phyloP scores from a whole-genome alignment of 768 basidiomycete species.

The Auriscalpium vulgare region DNA sequence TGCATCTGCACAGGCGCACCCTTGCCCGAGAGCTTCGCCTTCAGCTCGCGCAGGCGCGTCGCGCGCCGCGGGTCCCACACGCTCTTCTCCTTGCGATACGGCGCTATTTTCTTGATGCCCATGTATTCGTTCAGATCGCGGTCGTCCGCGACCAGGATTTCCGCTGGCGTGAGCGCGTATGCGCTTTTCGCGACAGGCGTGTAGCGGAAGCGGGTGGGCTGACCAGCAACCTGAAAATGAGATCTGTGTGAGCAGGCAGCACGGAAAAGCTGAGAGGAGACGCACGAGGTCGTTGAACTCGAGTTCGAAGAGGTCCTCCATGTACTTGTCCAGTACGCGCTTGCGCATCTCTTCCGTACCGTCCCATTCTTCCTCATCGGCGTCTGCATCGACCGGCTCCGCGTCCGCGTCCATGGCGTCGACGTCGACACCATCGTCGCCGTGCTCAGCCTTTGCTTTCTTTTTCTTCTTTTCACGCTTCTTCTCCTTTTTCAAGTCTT shows the following conservation, averaged over 20 bases:
- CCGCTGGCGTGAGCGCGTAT: slow-evolving; percentile 70
- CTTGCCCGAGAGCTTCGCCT: slow-evolving; percentile 47
- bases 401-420: slow-evolving; percentile 53
- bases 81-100: slow-evolving; percentile 63
- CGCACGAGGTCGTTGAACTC: slow-evolving; percentile 95
- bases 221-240: slow-evolving; percentile 62
- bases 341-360: slow-evolving; percentile 91
- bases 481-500: slow-evolving; percentile 25
- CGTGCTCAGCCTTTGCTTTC: slow-evolving; percentile 31
- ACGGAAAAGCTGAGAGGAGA: slow-evolving; percentile 7
- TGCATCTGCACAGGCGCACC: slow-evolving; percentile 14
- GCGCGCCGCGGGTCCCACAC: slow-evolving; percentile 58
- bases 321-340: slow-evolving; percentile 72
- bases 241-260: not conserved
- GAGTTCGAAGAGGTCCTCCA: slow-evolving; percentile 84
- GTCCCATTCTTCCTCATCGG: slow-evolving; percentile 65
- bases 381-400: slow-evolving; percentile 49
- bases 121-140: slow-evolving; percentile 89
- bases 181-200: slow-evolving; percentile 51
- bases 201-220: slow-evolving; percentile 93
- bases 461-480: slow-evolving; percentile 57
- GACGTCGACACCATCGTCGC: slow-evolving; percentile 38
- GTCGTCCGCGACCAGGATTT: slow-evolving; percentile 89
- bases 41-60: slow-evolving; percentile 67
- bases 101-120: slow-evolving; percentile 84